Evolutionary conservation across 805 yeast genomes (phyloP), one percentile per base, ranked within the genome.

Genomic region (Metschnikowia peoriensis): DNA sequence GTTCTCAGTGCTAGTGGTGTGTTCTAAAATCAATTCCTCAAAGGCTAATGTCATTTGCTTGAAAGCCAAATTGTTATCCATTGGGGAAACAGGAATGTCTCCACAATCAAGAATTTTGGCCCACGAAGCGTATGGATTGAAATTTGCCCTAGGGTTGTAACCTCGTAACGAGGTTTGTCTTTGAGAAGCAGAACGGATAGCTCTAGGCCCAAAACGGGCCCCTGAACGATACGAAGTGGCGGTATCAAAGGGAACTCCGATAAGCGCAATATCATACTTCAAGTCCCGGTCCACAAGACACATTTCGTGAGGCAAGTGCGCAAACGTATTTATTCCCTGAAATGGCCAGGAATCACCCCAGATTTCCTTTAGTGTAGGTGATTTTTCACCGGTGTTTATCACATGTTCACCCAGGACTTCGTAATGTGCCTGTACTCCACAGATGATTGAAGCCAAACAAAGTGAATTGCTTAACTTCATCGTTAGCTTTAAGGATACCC

Each of bases 231-330:
- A 88, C 0, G 91, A 79, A 0, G 84, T 85, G 0, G 93, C 93
- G 7, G 94, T 88, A 63, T 88, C 96, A 60, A 88, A 89, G 0
- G 96, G 96, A 1, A 86, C 85, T 5, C 96, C 96, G 51, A 88
- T 76, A 12, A 89, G 57, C 0, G 85, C 96, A 46, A 89, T 78
- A 60, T 89, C 96, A 59, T 77, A 89, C 1, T 71, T 61, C 7
- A 65, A 55, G 6, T 76, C 73, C 41, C 79, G 66, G 40, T 81
- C 67, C 2, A 78, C 44, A 17, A 88, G 73, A 64, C 96, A 89
- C 53, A 75, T 75, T 39, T 79, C 73, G 51, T 80, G 76, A 27
- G 83, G 83, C 47, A 89, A 69, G 56, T 89, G 94, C 2, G 94
- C 96, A 76, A 87, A 89, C 0, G 89, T 80, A 62, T 80, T 79